Percentiles rank a stretch among this genome's conserved stretches.
These are phyloP conservation scores for Cyclocybe cylindracea DNA, from an alignment of 768 basidiomycete species.

Conservation along the genomic window DNA sequence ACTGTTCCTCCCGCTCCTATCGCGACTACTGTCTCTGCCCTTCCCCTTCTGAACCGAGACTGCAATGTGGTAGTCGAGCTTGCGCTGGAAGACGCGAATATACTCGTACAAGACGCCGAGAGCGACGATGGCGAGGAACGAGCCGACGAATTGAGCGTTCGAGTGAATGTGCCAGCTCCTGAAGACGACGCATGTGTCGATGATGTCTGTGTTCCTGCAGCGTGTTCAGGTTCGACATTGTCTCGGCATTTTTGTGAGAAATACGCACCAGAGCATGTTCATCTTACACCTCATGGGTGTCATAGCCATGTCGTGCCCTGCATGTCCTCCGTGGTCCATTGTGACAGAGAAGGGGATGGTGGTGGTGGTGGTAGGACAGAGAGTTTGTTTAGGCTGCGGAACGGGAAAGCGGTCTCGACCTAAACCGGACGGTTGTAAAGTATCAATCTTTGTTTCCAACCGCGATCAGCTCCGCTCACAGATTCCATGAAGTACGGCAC, in stretches of 20 bases:
- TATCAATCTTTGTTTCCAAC: no score
- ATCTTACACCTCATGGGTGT: conserved; percentile 55
- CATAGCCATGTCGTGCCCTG: conserved; percentile 50
- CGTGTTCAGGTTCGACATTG: not conserved
- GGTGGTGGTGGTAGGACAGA: no score
- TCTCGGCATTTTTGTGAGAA: conserved; percentile 1
- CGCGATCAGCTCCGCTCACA: no score
- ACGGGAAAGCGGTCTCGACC: no score
- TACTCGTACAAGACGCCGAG: conserved; percentile 83
- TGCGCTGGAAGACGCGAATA: conserved; percentile 62
- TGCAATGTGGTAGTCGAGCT: conserved; percentile 61
- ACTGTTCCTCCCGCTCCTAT: conserved; percentile 25
- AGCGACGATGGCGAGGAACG: conserved; percentile 61
- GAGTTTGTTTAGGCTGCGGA: no score
- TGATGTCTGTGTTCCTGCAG: conserved; percentile 71
- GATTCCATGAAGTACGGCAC: no score
- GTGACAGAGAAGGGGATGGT: not conserved
- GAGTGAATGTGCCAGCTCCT: conserved; percentile 73
- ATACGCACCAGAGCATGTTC: conserved; percentile 77
- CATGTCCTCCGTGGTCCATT: conserved; percentile 46
- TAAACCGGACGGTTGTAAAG: no score
- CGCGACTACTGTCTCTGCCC: conserved; percentile 38
- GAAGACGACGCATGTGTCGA: conserved; percentile 84
- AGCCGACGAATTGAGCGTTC: conserved; percentile 56
- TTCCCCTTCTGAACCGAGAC: conserved; percentile 44